Percentiles rank a stretch among this genome's conserved stretches.
phyloP scores from a whole-genome alignment of 202 grass and related monocot species.

The Carex arenaria region DNA sequence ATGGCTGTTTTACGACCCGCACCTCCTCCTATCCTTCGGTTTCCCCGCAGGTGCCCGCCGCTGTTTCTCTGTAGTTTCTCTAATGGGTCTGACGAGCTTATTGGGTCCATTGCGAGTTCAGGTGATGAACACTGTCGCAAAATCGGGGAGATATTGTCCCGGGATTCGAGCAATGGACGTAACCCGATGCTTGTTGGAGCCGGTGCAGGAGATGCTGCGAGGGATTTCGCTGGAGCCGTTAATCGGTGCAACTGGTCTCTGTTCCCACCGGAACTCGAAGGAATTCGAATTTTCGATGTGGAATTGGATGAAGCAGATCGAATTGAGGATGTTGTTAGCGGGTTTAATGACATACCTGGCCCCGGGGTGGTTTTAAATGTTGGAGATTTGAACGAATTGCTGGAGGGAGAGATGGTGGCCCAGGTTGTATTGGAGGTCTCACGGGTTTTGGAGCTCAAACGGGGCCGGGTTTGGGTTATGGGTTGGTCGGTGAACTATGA shows the following conservation, averaged over 20 bases:
- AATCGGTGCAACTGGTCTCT: conserved; percentile 33
- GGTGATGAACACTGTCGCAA: conserved; percentile 61
- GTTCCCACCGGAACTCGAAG: conserved; percentile 33
- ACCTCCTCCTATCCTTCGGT: conserved; percentile 57
- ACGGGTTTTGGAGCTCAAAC: conserved; percentile 57
- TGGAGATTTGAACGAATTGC: conserved; percentile 66
- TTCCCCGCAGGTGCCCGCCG: conserved; percentile 40
- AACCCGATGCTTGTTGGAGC: conserved; percentile 91
- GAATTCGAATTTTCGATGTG: conserved; percentile 46
- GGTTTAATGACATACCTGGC: not conserved
- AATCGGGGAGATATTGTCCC: conserved; percentile 68
- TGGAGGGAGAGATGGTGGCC: conserved; percentile 35
- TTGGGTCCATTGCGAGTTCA: conserved; percentile 22
- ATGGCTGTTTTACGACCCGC: conserved; percentile 70
- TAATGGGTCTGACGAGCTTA: conserved; percentile 46
- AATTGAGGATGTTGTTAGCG: conserved; percentile 24
- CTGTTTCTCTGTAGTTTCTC: conserved; percentile 89
- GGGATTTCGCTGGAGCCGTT: conserved; percentile 31
- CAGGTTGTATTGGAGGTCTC: conserved; percentile 61
- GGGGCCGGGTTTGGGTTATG: conserved; percentile 57
- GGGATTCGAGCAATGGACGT: conserved; percentile 23
- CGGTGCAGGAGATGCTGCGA: conserved; percentile 49
- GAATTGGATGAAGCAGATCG: conserved; percentile 4
- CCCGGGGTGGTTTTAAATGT: conserved; percentile 58
- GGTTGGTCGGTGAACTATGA: conserved; percentile 89